phyloP scores from a whole-genome alignment of 2,329 filamentous ascomycete genomes.

The Aspergillus texensis region DNA sequence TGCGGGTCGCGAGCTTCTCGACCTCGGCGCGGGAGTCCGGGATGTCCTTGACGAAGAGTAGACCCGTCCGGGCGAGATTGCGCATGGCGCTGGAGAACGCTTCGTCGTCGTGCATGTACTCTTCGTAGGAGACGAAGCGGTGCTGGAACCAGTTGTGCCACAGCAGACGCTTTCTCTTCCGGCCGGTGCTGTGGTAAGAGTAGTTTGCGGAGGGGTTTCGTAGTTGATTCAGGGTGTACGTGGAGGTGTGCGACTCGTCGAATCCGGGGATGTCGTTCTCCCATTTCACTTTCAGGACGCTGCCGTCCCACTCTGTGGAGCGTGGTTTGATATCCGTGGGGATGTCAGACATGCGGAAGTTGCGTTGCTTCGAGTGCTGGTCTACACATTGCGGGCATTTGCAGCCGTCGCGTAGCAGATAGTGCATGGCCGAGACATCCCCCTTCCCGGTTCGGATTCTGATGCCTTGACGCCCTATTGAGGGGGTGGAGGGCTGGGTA shows the following conservation, averaged over 20 bases:
- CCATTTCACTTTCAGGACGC: slow-evolving; percentile 64
- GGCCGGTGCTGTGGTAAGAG: slow-evolving; percentile 21
- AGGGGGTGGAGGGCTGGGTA: background rate
- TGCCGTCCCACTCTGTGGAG: slow-evolving; percentile 37
- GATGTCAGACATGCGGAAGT: slow-evolving; percentile 67
- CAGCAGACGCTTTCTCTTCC: slow-evolving; percentile 30
- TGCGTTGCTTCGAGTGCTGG: slow-evolving; percentile 62
- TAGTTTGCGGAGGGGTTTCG: slow-evolving; percentile 12
- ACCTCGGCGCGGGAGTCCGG: slow-evolving; percentile 70
- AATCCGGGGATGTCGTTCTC: slow-evolving; percentile 55
- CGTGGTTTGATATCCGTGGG: slow-evolving; percentile 50
- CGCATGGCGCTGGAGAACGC: slow-evolving; percentile 64
- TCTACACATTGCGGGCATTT: slow-evolving; percentile 58
- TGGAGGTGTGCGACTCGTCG: slow-evolving; percentile 44
- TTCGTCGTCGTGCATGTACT: slow-evolving; percentile 66
- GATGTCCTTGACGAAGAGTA: slow-evolving; percentile 76
- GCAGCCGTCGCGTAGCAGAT: slow-evolving; percentile 58
- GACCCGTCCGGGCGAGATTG: slow-evolving; percentile 66
- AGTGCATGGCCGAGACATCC: slow-evolving; percentile 15
- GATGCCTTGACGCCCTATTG: background rate
- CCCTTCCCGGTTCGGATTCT: background rate
- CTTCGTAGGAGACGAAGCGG: slow-evolving; percentile 66
- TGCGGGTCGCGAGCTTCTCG: slow-evolving; percentile 66
- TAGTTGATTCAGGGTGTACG: slow-evolving; percentile 26
- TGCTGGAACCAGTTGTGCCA: slow-evolving; percentile 44